Evolutionary conservation across 192 early-diverging fungal genomes (phyloP).

Genomic region (Gonapodya prolifera): DNA sequence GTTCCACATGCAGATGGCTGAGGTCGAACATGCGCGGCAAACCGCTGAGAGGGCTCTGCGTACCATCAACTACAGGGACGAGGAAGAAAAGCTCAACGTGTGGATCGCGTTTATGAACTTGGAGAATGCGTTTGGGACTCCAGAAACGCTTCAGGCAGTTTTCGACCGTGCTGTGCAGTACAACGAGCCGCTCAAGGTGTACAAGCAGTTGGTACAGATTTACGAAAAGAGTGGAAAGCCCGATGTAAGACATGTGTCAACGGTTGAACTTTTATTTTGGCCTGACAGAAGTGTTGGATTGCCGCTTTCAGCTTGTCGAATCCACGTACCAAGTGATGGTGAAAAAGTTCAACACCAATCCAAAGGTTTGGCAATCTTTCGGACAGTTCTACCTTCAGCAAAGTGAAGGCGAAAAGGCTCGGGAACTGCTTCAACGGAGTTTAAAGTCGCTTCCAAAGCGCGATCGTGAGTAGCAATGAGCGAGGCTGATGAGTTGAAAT

Average conservation of each 20-base stretch:
- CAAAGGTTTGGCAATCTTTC: conserved; percentile 83
- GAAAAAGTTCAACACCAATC: conserved; percentile 76
- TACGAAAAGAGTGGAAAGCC: conserved; percentile 76
- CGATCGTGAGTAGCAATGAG: conserved; percentile 51
- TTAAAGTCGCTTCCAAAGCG: conserved; percentile 81
- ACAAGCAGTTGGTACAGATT: conserved; percentile 76
- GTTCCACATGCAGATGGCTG: conserved; percentile 87
- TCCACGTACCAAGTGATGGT: conserved; percentile 56
- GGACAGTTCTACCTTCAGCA: conserved; percentile 70
- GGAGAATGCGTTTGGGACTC: conserved; percentile 87
- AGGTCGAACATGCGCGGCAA: conserved; percentile 82
- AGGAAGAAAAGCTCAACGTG: conserved; percentile 95
- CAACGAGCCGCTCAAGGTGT: conserved; percentile 83
- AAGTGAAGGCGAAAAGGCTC: conserved; percentile 58
- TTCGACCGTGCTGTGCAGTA: conserved; percentile 75
- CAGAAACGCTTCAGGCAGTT: conserved; percentile 59
- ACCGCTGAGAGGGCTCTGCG: conserved; percentile 91
- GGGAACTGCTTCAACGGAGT: conserved; percentile 64
- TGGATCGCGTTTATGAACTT: conserved; percentile 93
- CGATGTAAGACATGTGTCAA: conserved; percentile 27
- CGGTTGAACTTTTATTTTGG: neutral
- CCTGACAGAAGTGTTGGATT: neutral
- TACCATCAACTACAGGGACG: conserved; percentile 79
- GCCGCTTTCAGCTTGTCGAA: conserved; percentile 48
- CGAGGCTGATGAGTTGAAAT: neutral